A percentile compares a stretch with the other conserved stretches of the same genome.
phyloP scores from a whole-genome alignment of 306 rosid species.

The Casuarina glauca region DNA sequence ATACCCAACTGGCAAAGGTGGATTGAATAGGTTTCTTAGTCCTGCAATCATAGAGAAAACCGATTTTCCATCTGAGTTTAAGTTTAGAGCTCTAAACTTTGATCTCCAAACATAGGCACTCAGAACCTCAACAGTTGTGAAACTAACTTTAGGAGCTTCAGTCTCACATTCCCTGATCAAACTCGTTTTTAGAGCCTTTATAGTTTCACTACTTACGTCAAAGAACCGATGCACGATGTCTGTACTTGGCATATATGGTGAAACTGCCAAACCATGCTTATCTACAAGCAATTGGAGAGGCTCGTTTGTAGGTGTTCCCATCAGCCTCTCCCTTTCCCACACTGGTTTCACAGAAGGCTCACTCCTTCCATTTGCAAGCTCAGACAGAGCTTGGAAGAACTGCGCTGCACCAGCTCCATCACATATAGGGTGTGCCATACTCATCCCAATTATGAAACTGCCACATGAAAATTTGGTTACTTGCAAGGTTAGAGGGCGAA shows the following conservation, averaged over 20 bases:
- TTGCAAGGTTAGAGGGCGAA: slow-evolving; percentile 38
- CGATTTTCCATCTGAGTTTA: slow-evolving; percentile 43
- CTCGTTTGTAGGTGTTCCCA: slow-evolving; percentile 24
- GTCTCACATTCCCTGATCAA: slow-evolving; percentile 23
- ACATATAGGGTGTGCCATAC: slow-evolving; percentile 47
- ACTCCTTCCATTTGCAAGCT: slow-evolving; percentile 45
- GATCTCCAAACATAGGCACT: slow-evolving; percentile 63
- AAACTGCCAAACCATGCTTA: slow-evolving; percentile 27
- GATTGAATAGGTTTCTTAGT: slow-evolving; percentile 40
- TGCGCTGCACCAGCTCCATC: slow-evolving; percentile 51
- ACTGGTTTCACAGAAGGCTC: slow-evolving; percentile 53
- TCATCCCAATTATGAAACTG: slow-evolving; percentile 53
- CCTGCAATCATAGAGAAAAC: slow-evolving; percentile 38
- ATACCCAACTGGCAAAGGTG: slow-evolving; percentile 58
- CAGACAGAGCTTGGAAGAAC: slow-evolving; percentile 40
- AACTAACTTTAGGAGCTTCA: slow-evolving; percentile 8
- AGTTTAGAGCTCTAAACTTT: slow-evolving; percentile 41
- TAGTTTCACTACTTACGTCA: slow-evolving; percentile 27
- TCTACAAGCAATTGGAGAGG: slow-evolving; percentile 30
- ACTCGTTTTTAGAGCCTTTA: slow-evolving; percentile 41
- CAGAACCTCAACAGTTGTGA: slow-evolving; percentile 52
- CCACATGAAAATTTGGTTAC: slow-evolving; percentile 55
- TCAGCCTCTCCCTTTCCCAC: slow-evolving; percentile 55
- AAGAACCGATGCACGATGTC: slow-evolving; percentile 39
- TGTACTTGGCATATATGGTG: slow-evolving; percentile 47